These are phyloP conservation scores for Wickerhamomyces hampshirensis DNA, from an alignment of 805 yeast genomes.

Conservation along the genomic window DNA sequence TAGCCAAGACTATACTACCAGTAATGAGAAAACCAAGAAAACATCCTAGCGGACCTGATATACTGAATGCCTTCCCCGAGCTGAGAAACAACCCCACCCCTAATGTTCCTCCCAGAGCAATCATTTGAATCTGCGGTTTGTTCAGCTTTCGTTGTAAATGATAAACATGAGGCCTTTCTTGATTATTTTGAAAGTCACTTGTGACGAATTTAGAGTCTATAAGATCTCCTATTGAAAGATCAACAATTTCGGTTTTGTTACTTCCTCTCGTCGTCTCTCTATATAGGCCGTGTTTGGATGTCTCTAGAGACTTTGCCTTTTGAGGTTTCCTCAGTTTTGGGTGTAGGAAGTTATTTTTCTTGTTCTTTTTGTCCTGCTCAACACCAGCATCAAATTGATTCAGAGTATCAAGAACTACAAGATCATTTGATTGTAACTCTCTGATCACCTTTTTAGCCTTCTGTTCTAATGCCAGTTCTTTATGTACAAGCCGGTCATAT, in stretches of 20 bases:
- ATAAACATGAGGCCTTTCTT: conserved; percentile 7
- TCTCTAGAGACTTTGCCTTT: conserved; percentile 1
- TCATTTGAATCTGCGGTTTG: conserved; percentile 69
- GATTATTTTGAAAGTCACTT: conserved; percentile 2
- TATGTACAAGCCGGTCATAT: conserved; percentile 30
- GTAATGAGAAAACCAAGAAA: conserved; percentile 60
- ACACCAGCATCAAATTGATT: conserved; percentile 24
- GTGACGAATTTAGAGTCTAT: background rate
- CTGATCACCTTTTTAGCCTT: conserved; percentile 20
- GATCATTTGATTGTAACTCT: conserved; percentile 12
- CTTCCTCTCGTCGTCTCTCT: conserved; percentile 13
- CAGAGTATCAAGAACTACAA: conserved; percentile 21
- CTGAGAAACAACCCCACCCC: conserved; percentile 73
- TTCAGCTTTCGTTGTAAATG: conserved; percentile 52
- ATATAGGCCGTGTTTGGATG: conserved; percentile 7
- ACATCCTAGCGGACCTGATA: conserved; percentile 77
- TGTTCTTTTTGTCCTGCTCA: conserved; percentile 4
- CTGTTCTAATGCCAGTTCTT: conserved; percentile 28
- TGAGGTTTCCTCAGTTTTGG: background rate
- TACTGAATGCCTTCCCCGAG: conserved; percentile 67
- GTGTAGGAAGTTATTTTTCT: background rate
- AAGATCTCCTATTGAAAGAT: conserved; percentile 14
- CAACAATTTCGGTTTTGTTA: conserved; percentile 25
- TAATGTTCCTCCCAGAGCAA: conserved; percentile 72
- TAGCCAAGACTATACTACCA: conserved; percentile 60